Evolutionary conservation across 1,139 yeast species (phyloP).

Genomic region (Debaryomyces psychrophilus): DNA sequence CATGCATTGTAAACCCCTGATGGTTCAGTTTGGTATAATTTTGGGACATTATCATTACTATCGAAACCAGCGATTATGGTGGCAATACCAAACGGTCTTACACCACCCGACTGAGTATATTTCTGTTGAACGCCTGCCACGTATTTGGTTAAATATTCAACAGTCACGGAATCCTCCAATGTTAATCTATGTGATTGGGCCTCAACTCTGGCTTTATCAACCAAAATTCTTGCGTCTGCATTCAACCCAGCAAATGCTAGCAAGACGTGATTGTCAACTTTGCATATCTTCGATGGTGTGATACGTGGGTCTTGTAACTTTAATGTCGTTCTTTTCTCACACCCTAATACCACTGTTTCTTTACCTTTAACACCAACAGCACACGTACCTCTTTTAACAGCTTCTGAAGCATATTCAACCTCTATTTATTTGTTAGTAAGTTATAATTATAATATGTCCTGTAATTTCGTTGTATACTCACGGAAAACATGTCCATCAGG

Average conservation of each 20-base stretch:
- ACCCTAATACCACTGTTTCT: conserved; percentile 87
- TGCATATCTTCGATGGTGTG: conserved; percentile 92
- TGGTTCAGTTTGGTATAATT: conserved; percentile 93
- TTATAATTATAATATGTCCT: background rate
- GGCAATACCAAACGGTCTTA: conserved; percentile 92
- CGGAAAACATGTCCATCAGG: conserved; percentile 99
- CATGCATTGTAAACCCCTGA: conserved; percentile 98
- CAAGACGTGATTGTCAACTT: conserved; percentile 86
- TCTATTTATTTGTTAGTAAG: conserved; percentile 48
- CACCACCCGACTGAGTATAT: conserved; percentile 98
- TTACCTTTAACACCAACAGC: conserved; percentile 96
- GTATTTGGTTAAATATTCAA: conserved; percentile 90
- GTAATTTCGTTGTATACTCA: conserved; percentile 33
- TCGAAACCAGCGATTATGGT: conserved; percentile 96
- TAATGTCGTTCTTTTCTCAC: conserved; percentile 94
- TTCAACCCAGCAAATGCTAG: conserved; percentile 96
- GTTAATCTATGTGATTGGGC: conserved; percentile 96
- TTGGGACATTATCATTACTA: conserved; percentile 77
- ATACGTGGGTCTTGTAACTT: conserved; percentile 96
- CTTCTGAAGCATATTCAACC: conserved; percentile 97
- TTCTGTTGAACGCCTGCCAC: conserved; percentile 97
- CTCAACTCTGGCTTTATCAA: conserved; percentile 94
- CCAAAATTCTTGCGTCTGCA: conserved; percentile 94
- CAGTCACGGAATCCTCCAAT: conserved; percentile 89
- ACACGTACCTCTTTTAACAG: conserved; percentile 97